These are phyloP conservation scores for Aurinia saxatilis DNA, from an alignment of 345 rosid species.

Conservation along the genomic window DNA sequence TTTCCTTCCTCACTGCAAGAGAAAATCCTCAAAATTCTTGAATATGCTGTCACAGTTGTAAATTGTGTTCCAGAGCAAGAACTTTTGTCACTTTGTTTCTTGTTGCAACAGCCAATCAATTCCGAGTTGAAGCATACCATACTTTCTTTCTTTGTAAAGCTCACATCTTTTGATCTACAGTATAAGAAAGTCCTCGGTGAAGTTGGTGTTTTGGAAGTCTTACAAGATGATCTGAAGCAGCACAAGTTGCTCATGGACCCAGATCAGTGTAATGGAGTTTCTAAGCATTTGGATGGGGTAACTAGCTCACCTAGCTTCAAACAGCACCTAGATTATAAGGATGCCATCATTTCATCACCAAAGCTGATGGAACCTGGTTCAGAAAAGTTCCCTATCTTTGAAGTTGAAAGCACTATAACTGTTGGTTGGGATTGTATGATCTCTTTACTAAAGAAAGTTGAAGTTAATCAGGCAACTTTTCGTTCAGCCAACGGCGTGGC, in stretches of 20 bases:
- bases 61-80: constrained; percentile 99
- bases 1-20: constrained; percentile 85
- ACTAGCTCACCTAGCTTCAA: constrained; percentile 73
- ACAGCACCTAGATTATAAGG: constrained; percentile 68
- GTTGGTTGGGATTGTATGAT: constrained; percentile 95
- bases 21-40: constrained; percentile 89
- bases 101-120: constrained; percentile 81
- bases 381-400: constrained; percentile 66
- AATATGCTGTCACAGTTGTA: constrained; percentile 93
- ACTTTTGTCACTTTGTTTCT: constrained; percentile 87
- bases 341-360: constrained; percentile 82
- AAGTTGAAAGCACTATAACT: constrained; percentile 61
- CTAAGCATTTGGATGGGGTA: constrained; percentile 45
- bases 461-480: constrained; percentile 69
- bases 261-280: constrained; percentile 36
- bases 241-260: constrained; percentile 73
- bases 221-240: constrained; percentile 85
- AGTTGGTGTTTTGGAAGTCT: constrained; percentile 86
- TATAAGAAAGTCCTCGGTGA: constrained; percentile 92
- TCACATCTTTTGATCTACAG: constrained; percentile 86
- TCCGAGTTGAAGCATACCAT: constrained; percentile 78
- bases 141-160: constrained; percentile 89
- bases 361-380: constrained; percentile 70
- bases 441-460: constrained; percentile 81
- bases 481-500: constrained; percentile 77